Evolutionary conservation across 306 rosid genomes (phyloP).

Genomic region (Castanospermum australe): DNA sequence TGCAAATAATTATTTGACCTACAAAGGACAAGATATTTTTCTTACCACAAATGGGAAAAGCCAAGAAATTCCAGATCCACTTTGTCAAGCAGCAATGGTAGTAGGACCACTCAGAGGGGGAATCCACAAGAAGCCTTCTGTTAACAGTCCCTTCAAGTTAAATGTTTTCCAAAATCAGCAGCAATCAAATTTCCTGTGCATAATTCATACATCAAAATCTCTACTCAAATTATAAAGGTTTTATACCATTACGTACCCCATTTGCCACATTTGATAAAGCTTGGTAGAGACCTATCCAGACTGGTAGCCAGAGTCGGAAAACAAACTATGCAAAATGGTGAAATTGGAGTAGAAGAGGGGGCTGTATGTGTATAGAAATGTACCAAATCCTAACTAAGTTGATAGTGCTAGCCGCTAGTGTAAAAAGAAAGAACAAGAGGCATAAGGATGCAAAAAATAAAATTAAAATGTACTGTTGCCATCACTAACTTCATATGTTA

Average conservation of each 20-base stretch:
- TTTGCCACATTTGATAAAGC: conserved; percentile 99
- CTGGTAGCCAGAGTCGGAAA: conserved; percentile 98
- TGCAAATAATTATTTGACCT: conserved; percentile 21
- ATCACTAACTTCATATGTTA: too few relatives aligned
- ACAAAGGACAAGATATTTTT: conserved; percentile 15
- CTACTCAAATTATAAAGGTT: conserved; percentile 7
- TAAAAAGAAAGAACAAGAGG: background rate
- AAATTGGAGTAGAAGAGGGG: background rate
- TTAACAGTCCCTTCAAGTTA: conserved; percentile 75
- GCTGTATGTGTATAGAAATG: background rate
- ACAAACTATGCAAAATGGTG: conserved; percentile 61
- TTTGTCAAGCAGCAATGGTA: conserved; percentile 93
- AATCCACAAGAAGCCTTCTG: conserved; percentile 99
- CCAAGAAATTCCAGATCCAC: conserved; percentile 97
- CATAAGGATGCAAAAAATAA: background rate
- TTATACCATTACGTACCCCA: conserved; percentile 56
- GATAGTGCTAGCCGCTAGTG: background rate
- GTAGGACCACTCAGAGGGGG: conserved; percentile 99
- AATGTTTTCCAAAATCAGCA: conserved; percentile 39
- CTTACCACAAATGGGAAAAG: conserved; percentile 95
- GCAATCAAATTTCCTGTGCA: background rate
- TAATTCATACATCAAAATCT: conserved; percentile 3
- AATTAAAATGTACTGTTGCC: background rate
- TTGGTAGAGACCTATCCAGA: conserved; percentile 97
- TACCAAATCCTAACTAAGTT: background rate